Base-by-base conservation (phyloP, 1,284 basidiomycete genomes). In the Apiotrichum porosum region DNA sequence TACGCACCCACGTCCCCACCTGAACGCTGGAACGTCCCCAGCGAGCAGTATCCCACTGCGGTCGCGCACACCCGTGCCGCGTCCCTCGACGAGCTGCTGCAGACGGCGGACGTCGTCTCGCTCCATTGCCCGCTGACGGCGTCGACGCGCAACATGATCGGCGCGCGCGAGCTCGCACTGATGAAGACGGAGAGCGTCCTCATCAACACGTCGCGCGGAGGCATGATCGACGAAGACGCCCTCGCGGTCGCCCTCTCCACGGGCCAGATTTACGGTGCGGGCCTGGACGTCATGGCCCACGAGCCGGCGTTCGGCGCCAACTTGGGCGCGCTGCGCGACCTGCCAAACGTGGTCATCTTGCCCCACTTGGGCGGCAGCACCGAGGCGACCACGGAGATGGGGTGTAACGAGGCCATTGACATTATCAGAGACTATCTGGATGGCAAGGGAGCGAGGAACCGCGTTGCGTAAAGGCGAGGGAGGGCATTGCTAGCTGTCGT, bases 171-270 rank as follows among this genome's bases (percentile, higher is more conserved):
- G 54, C 54, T 79, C 23, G 43, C 36, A 6, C 37, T 51, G 33
- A 76, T 78, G 72, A 73, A 73, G 48, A 28, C 47, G 1, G 44
- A 47, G 1, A 71, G 73, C 0, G 58, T 78, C 13, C 44, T 79
- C 13, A 58, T 79, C 60, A 79, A 79, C 60, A 76, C 75, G 1
- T 70, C 75, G 1, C 60, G 77, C 22, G 78, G 77, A 0, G 73
- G 69, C 5, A 68, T 78, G 12, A 61, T 78, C n/a, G 70, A 77
- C 43, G 75, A 77, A 52, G 55, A 51, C 1, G 78, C 77, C 1
- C 62, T 80, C 19, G 74, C 68, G 12, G 47, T 57, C 8, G 76
- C 76, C 0, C 53, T 80, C 6, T 54, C 60, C 15, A 43, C 45
- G 4, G 71, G 71, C 3, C 39, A 47, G 23, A 61, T 80, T n/a